phyloP scores from a whole-genome alignment of 1,139 yeast genomes.

The Pichia sp. region DNA sequence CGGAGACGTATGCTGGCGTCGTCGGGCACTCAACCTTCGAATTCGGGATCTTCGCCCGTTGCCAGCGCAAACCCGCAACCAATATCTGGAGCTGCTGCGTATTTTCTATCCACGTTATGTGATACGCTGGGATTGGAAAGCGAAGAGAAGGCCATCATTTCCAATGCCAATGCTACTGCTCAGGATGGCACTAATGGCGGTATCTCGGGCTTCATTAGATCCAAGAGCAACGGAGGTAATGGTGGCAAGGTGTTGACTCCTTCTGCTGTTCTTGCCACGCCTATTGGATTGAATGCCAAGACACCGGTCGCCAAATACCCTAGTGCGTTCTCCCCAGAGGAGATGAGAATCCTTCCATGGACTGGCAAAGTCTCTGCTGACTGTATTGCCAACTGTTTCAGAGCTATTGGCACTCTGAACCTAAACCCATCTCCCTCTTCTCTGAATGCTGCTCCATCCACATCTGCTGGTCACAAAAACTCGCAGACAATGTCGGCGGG shows the following conservation, averaged over 20 bases:
- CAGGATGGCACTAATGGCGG: neutral
- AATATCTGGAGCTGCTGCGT: constrained; percentile 43
- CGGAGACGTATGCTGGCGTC: constrained; percentile 41
- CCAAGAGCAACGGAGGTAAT: constrained; percentile 11
- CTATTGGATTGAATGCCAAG: constrained; percentile 34
- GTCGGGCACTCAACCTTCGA: neutral
- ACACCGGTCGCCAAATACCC: constrained; percentile 30
- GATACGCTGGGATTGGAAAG: constrained; percentile 48
- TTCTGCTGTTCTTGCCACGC: constrained; percentile 38
- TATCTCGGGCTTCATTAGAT: constrained; percentile 9
- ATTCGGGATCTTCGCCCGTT: constrained; percentile 1
- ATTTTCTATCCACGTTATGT: constrained; percentile 49
- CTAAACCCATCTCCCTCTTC: constrained; percentile 8
- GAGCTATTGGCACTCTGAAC: constrained; percentile 17
- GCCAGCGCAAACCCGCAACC: neutral
- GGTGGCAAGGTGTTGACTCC: constrained; percentile 30
- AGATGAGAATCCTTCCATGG: constrained; percentile 35
- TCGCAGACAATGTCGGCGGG: constrained; percentile 7
- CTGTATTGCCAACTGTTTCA: constrained; percentile 45
- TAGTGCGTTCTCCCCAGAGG: constrained; percentile 15
- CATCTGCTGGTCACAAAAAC: neutral
- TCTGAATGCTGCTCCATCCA: neutral
- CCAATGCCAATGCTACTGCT: constrained; percentile 12
- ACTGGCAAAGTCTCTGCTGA: constrained; percentile 43
- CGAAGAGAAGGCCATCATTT: constrained; percentile 27